Evolutionary conservation across 2,329 filamentous ascomycete species (phyloP).

Genomic region (Neocucurbitaria cava): DNA sequence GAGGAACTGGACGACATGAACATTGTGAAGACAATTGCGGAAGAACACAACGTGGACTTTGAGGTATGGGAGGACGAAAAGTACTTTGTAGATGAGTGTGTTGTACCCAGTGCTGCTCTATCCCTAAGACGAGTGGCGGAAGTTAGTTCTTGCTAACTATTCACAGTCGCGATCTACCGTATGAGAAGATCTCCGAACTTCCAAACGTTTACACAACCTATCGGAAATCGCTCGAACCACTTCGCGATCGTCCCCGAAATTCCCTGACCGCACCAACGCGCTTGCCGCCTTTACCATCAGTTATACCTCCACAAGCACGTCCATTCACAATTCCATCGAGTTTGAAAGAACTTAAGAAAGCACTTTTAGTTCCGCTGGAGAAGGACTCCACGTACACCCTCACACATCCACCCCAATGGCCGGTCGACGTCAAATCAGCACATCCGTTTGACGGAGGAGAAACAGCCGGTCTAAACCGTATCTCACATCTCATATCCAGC

Average conservation of each 20-base stretch:
- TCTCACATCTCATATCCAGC: slow-evolving; percentile 66
- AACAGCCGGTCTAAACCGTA: slow-evolving; percentile 62
- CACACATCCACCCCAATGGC: slow-evolving; percentile 59
- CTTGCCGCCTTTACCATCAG: slow-evolving; percentile 65
- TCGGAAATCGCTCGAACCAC: slow-evolving; percentile 74
- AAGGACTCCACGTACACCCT: slow-evolving; percentile 54
- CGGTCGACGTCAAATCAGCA: slow-evolving; percentile 62
- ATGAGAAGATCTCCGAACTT: slow-evolving; percentile 64
- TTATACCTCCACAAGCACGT: slow-evolving; percentile 63
- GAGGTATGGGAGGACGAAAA: slow-evolving; percentile 77
- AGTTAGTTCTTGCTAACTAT: slow-evolving; percentile 8
- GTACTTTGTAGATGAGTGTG: slow-evolving; percentile 80
- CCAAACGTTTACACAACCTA: slow-evolving; percentile 80
- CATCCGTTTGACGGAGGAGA: slow-evolving; percentile 76
- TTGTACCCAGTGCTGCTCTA: neutral
- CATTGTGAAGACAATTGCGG: slow-evolving; percentile 61
- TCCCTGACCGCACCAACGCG: slow-evolving; percentile 61
- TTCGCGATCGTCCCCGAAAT: slow-evolving; percentile 68
- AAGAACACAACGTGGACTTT: slow-evolving; percentile 64
- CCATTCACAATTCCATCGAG: slow-evolving; percentile 70
- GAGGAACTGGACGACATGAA: slow-evolving; percentile 74
- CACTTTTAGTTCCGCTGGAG: slow-evolving; percentile 65
- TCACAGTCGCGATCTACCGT: slow-evolving; percentile 69
- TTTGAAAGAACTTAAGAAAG: slow-evolving; percentile 60
- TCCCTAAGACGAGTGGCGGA: neutral